Conservation (phyloP, 148 eudicot species). For the Hydrangea macrophylla region DNA sequence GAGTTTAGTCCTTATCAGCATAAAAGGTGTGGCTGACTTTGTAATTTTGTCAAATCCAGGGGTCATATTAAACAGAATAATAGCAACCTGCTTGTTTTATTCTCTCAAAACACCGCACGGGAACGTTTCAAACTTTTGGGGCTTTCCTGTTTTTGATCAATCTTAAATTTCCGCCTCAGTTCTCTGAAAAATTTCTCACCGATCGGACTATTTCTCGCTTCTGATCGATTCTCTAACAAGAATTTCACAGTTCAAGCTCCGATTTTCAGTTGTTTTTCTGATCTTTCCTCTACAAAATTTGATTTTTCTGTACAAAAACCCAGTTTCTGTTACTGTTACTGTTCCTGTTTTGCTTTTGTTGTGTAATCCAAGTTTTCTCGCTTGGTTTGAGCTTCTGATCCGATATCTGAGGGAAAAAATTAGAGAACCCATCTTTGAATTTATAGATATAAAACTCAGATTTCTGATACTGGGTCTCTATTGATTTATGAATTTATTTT, state of each 20-base stretch:
- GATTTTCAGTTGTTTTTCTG: neutral
- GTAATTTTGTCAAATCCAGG: neutral
- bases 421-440: neutral
- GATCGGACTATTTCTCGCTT: neutral
- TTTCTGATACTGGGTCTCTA: neutral
- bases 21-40: no score
- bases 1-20: no score
- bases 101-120: neutral
- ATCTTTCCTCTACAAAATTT: neutral
- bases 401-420: neutral
- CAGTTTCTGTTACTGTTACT: neutral
- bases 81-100: neutral
- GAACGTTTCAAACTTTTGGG: neutral
- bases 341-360: no score
- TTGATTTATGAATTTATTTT: neutral
- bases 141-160: neutral
- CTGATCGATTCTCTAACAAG: neutral
- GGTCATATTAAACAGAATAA: neutral
- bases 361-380: neutral
- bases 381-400: neutral
- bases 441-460: neutral
- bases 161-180: neutral
- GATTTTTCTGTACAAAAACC: neutral
- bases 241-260: neutral
- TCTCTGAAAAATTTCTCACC: neutral